Evolutionary conservation across 805 yeast species (phyloP).

Genomic region (Zygosaccharomyces bailii): DNA sequence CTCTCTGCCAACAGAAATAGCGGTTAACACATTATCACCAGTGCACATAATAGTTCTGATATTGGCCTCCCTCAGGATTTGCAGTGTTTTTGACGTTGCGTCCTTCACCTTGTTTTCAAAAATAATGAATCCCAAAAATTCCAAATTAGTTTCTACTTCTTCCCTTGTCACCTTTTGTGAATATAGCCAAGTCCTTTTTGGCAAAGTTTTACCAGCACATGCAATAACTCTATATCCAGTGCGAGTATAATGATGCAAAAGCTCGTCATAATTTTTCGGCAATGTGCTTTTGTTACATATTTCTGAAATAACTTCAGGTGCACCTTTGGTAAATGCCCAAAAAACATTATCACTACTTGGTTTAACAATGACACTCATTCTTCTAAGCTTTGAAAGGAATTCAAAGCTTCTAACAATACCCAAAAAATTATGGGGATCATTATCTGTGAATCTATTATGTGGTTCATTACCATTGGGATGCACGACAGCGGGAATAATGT

Average conservation of each 20-base stretch:
- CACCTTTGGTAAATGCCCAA: conserved; percentile 81
- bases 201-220: conserved; percentile 65
- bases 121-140: conserved; percentile 81
- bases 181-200: conserved; percentile 45
- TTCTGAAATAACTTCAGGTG: conserved; percentile 87
- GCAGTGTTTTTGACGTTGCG: conserved; percentile 59
- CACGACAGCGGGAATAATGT: conserved; percentile 48
- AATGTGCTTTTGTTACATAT: conserved; percentile 69
- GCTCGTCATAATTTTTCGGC: conserved; percentile 70
- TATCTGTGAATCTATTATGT: conserved; percentile 36
- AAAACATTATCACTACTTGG: conserved; percentile 40
- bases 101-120: conserved; percentile 88
- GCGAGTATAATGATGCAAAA: conserved; percentile 83
- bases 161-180: conserved; percentile 55
- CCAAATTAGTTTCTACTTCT: conserved; percentile 63
- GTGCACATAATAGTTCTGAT: conserved; percentile 94
- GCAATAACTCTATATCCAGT: conserved; percentile 95
- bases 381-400: conserved; percentile 75
- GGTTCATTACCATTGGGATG: conserved; percentile 38
- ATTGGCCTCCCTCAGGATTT: conserved; percentile 58
- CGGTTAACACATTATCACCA: conserved; percentile 94
- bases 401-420: conserved; percentile 64
- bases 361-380: conserved; percentile 83
- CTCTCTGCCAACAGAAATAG: conserved; percentile 87
- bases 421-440: conserved; percentile 38